Conservation (phyloP, 2,329 filamentous ascomycete species). For the Penicillium nordicum region DNA sequence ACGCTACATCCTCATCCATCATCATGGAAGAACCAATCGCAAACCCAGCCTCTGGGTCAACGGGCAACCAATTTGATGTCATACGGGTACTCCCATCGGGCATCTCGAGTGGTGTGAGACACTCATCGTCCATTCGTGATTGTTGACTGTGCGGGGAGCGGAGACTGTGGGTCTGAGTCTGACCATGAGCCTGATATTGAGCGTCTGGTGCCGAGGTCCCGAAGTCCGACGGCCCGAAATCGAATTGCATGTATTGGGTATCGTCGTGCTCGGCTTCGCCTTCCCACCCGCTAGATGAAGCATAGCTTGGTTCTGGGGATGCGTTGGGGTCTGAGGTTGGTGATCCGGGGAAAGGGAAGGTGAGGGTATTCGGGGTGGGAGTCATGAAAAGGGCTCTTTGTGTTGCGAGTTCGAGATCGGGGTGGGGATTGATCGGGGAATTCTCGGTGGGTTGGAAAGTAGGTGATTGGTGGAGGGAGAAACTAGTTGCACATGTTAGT, state of each 20-base stretch:
- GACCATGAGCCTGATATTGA: background rate
- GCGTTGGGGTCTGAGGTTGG: conserved; percentile 21
- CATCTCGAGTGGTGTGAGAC: conserved; percentile 31
- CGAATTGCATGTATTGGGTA: background rate
- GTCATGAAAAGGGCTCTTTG: conserved; percentile 21
- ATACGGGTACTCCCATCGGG: conserved; percentile 32
- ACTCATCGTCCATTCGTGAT: conserved; percentile 10
- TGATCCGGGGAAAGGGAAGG: conserved; percentile 12
- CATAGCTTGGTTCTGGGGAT: conserved; percentile 23
- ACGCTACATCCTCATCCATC: background rate
- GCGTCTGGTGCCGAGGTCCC: background rate
- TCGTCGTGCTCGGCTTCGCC: conserved; percentile 21
- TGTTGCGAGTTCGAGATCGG: conserved; percentile 9
- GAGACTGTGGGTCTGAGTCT: background rate
- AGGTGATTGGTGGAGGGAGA: background rate
- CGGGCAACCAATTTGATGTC: conserved; percentile 28
- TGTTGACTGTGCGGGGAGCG: background rate
- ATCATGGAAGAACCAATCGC: conserved; percentile 19
- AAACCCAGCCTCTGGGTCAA: conserved; percentile 20
- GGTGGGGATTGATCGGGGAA: background rate
- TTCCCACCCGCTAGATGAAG: conserved; percentile 21
- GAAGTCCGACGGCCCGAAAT: background rate
- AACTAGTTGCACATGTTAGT: background rate
- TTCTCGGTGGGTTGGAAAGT: conserved; percentile 6
- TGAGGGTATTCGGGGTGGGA: background rate